A percentile compares a stretch with the other conserved stretches of the same genome.
These are phyloP conservation scores for Pythium volutum DNA, from an alignment of 352 stramenopile genomes.

Conservation along the genomic window DNA sequence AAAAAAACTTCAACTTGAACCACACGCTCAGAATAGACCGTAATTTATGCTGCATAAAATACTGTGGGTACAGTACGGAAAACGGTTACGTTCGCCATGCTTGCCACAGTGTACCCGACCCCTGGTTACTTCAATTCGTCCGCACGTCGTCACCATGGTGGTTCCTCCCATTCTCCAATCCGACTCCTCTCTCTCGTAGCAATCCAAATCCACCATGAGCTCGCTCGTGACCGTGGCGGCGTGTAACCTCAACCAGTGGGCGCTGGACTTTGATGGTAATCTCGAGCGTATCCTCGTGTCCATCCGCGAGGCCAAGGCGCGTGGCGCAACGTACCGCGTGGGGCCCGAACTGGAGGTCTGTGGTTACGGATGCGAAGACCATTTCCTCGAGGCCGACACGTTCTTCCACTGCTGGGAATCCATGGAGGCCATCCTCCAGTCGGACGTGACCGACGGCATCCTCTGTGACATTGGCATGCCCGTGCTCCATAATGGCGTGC, in stretches of 20 bases:
- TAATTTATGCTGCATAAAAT: background rate
- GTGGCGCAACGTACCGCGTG: constrained; percentile 90
- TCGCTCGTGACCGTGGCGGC: constrained; percentile 94
- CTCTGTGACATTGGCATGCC: constrained; percentile 99
- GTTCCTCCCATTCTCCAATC: background rate
- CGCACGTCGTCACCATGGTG: background rate
- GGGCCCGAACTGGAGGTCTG: constrained; percentile 97
- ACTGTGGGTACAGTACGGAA: background rate
- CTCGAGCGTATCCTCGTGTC: constrained; percentile 89
- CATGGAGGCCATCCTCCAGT: constrained; percentile 83
- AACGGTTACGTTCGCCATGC: background rate
- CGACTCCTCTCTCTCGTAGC: constrained; percentile 18
- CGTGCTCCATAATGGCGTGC: constrained; percentile 93
- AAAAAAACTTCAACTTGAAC: background rate
- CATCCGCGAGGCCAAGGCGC: constrained; percentile 85
- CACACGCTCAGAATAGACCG: background rate
- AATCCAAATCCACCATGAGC: constrained; percentile 83
- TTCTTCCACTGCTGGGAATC: constrained; percentile 97
- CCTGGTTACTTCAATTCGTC: background rate
- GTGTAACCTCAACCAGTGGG: constrained; percentile 99
- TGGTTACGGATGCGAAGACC: constrained; percentile 99
- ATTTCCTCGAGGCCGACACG: constrained; percentile 98
- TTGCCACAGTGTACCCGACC: background rate
- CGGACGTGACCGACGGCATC: constrained; percentile 90
- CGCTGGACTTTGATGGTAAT: constrained; percentile 99